Percentiles rank a stretch among this genome's conserved stretches.
Conservation (phyloP, 768 basidiomycete species). For the Tephrocybe rancida region DNA sequence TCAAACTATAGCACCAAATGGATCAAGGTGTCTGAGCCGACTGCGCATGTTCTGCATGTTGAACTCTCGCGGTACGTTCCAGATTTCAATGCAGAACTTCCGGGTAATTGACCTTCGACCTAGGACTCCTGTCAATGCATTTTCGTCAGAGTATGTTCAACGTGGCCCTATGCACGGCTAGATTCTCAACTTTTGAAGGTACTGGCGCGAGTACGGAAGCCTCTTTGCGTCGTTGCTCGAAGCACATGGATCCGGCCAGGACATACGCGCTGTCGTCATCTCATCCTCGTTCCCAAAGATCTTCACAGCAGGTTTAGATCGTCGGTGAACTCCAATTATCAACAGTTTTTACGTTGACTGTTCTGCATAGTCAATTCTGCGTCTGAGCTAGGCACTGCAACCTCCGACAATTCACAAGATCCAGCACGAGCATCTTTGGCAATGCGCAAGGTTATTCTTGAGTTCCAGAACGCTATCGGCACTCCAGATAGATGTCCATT, state of each 20-base stretch:
- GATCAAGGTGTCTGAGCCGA: slow-evolving; percentile 50
- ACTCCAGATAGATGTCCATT: slow-evolving; percentile 68
- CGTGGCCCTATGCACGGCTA: neutral
- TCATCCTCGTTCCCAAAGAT: slow-evolving; percentile 69
- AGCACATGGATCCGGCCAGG: slow-evolving; percentile 36
- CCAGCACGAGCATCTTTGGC: slow-evolving; percentile 53
- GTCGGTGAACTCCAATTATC: slow-evolving; percentile 39
- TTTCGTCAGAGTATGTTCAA: slow-evolving; percentile 46
- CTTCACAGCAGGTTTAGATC: slow-evolving; percentile 85
- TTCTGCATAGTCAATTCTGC: slow-evolving; percentile 34
- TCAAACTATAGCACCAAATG: slow-evolving; percentile 30
- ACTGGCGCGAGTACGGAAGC: slow-evolving; percentile 71
- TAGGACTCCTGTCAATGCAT: slow-evolving; percentile 72
- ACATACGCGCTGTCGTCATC: slow-evolving; percentile 73
- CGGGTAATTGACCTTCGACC: neutral
- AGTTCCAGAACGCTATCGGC: slow-evolving; percentile 73
- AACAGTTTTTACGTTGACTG: neutral
- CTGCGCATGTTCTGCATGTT: slow-evolving; percentile 45
- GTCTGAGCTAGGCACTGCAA: slow-evolving; percentile 22
- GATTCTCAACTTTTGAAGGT: slow-evolving; percentile 38
- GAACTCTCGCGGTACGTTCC: slow-evolving; percentile 43
- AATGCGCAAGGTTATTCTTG: slow-evolving; percentile 46
- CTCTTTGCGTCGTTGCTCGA: slow-evolving; percentile 58
- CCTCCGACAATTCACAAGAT: slow-evolving; percentile 37
- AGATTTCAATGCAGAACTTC: neutral